Conservation (phyloP, 2,329 filamentous ascomycete species). For the Ophiosphaerella herpotricha region DNA sequence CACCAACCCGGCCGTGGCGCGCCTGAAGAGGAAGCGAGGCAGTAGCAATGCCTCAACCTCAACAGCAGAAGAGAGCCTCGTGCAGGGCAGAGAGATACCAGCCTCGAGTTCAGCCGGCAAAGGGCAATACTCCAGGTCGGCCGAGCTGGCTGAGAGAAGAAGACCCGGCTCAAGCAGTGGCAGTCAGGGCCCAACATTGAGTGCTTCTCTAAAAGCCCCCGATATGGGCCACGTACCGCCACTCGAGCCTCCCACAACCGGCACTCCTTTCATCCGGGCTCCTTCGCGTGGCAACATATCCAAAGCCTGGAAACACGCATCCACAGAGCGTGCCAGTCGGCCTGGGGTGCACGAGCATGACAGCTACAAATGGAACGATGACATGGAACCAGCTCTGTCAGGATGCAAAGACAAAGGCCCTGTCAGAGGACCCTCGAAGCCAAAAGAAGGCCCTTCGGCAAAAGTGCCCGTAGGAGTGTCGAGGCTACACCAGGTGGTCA, state of each 20-base stretch:
- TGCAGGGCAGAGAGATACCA: conserved; percentile 38
- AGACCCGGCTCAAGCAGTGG: conserved; percentile 31
- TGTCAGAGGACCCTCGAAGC: conserved; percentile 23
- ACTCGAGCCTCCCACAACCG: conserved; percentile 47
- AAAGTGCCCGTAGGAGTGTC: conserved; percentile 86
- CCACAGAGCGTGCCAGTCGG: conserved; percentile 32
- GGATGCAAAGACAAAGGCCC: conserved; percentile 36
- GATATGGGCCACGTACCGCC: conserved; percentile 38
- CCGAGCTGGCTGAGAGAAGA: conserved; percentile 28
- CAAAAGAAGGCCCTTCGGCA: conserved; percentile 45
- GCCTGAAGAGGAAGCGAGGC: conserved; percentile 42
- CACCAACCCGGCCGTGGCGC: conserved; percentile 38
- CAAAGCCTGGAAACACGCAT: conserved; percentile 26
- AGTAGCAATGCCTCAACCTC: conserved; percentile 32
- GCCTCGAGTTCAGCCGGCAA: conserved; percentile 20
- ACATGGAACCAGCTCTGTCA: conserved; percentile 41
- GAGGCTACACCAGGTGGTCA: conserved; percentile 83
- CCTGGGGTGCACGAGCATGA: conserved; percentile 48
- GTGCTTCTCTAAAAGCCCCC: conserved; percentile 35
- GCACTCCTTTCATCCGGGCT: conserved; percentile 57
- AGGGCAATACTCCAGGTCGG: conserved; percentile 36
- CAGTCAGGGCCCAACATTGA: conserved; percentile 23
- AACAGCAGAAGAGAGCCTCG: conserved; percentile 20
- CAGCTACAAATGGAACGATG: conserved; percentile 56
- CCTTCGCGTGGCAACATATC: conserved; percentile 49